Evolutionary conservation across 306 rosid species (phyloP).

Genomic region (Prunus persica): DNA sequence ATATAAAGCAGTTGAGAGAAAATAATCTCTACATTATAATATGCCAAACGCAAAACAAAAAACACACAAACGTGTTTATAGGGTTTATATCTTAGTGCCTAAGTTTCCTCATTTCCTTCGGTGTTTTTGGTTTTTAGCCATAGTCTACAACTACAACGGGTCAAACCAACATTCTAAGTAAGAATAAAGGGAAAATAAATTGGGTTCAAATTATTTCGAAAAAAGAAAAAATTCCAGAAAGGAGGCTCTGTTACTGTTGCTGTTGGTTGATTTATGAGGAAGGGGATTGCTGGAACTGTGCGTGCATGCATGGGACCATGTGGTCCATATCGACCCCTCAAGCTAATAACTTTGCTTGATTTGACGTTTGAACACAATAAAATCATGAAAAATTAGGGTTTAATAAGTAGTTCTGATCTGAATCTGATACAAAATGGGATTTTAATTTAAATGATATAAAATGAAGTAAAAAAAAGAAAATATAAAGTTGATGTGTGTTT

Average conservation of each 20-base stretch:
- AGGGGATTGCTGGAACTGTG: too few relatives aligned
- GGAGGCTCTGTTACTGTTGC: too few relatives aligned
- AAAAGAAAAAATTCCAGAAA: too few relatives aligned
- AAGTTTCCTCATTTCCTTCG: too few relatives aligned
- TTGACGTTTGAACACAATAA: conserved; percentile 20
- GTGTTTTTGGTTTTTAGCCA: too few relatives aligned
- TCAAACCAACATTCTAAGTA: too few relatives aligned
- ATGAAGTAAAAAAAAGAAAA: not conserved
- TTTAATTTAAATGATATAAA: not conserved
- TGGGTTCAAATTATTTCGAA: too few relatives aligned
- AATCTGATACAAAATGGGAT: not conserved
- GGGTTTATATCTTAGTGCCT: too few relatives aligned
- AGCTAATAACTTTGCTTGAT: conserved; percentile 10
- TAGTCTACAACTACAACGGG: too few relatives aligned
- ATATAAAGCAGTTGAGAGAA: not conserved
- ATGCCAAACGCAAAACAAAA: not conserved
- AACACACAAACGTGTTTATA: too few relatives aligned
- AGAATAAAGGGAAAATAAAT: too few relatives aligned
- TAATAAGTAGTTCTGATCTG: not conserved
- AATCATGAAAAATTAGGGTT: conserved; percentile 7
- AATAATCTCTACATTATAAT: not conserved
- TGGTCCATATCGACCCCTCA: not conserved
- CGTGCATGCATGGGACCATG: not conserved
- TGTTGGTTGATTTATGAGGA: too few relatives aligned
- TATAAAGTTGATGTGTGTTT: not conserved